Conservation (phyloP, 305 asterid species). For the Solanum hybrid region DNA sequence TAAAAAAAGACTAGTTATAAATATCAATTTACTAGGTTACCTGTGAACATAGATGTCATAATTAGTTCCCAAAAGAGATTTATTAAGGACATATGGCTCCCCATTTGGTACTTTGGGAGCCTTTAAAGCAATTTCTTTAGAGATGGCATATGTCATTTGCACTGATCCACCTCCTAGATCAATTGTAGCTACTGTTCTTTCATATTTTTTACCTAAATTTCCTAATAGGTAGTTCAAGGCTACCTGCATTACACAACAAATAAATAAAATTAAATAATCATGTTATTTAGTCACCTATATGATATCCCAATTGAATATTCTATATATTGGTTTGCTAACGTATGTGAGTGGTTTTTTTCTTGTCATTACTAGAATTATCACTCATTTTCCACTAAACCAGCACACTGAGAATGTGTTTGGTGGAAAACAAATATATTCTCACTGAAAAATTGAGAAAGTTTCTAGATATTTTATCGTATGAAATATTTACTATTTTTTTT, state of each 20-base stretch:
- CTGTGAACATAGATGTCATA: conserved; percentile 65
- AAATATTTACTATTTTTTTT: too few relatives aligned
- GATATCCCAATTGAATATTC: not conserved
- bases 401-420: too few relatives aligned
- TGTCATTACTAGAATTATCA: too few relatives aligned
- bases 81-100: conserved; percentile 49
- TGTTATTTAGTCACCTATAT: not conserved
- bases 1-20: not conserved
- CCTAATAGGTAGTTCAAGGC: conserved; percentile 62
- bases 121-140: conserved; percentile 53
- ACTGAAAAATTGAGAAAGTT: too few relatives aligned
- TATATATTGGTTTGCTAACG: not conserved
- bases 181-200: conserved; percentile 52
- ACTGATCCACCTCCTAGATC: conserved; percentile 89
- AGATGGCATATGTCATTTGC: conserved; percentile 71
- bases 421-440: too few relatives aligned
- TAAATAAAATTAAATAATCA: not conserved
- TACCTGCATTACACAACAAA: conserved; percentile 26
- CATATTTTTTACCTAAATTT: conserved; percentile 45
- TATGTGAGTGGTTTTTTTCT: too few relatives aligned
- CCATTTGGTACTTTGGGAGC: conserved; percentile 45
- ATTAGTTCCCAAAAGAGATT: conserved; percentile 53
- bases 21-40: conserved; percentile 13
- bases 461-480: too few relatives aligned
- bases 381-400: too few relatives aligned